Evolutionary conservation across 2,329 filamentous ascomycete species (phyloP), one percentile per base, ranked within the genome.

Genomic region (Pseudogymnoascus sp.): DNA sequence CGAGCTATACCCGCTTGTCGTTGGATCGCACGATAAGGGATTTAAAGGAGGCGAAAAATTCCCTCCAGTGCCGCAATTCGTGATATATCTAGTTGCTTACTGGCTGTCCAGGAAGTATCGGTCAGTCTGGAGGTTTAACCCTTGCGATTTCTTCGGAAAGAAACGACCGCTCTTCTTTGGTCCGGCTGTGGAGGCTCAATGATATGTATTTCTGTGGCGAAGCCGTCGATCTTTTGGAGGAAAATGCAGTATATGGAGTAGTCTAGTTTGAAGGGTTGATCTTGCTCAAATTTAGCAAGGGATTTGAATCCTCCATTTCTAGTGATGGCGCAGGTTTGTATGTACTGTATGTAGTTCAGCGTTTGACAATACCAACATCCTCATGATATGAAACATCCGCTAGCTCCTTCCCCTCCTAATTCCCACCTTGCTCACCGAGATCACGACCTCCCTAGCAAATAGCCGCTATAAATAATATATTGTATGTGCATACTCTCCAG

Each of bases 121-220:
- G 16, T 56, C 49, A 2, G 49, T 21, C 16, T 56, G 49, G 49
- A 56, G 49, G 5, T 56, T 56, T 25, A 56, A 56, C 16, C 28
- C 49, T 7, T 56, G 49, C 16, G 49, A 56, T 56, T 56, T 34
- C 49, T 56, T 56, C 7, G 49, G 49, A 34, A 56, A 56, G 49
- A 34, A 14, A 36, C 28, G 25, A 1, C 49, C 49, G 28, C 49
- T 56, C 18, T 2, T 8, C 5, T 56, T 56, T 56, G 28, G 16
- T 2, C 49, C 49, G 5, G 21, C 49, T 21, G 28, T 21, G 49
- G 49, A 56, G 28, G 16, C 7, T 21, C 49, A 16, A 31, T 56
- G 28, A 56, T 34, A 56, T 56, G 28, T 56, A 36, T 34, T 56
- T 34, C 49, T 9, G 49, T 56, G 49, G 28, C 49, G 49, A 36